Percentiles rank a stretch among this genome's conserved stretches.
Conservation (phyloP, 2,329 filamentous ascomycete genomes). For the Trichoderma sp. region DNA sequence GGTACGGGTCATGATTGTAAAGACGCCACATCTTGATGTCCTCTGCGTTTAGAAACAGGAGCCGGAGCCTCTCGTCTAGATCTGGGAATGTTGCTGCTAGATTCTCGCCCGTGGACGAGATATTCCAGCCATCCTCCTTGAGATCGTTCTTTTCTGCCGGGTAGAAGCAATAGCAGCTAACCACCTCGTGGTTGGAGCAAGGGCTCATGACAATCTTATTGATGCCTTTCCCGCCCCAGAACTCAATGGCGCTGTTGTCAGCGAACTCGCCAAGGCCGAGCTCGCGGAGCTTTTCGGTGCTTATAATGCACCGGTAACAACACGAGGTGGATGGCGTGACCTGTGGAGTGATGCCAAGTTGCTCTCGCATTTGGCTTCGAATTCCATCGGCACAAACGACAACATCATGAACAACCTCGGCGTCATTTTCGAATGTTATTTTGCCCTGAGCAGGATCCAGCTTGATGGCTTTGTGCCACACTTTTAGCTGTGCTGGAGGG, state of each 20-base stretch:
- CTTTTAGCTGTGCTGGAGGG: slow-evolving; percentile 45
- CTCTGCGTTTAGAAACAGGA: slow-evolving; percentile 53
- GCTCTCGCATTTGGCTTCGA: slow-evolving; percentile 53
- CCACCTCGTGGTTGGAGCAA: slow-evolving; percentile 57
- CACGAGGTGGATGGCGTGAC: slow-evolving; percentile 52
- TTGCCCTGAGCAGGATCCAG: slow-evolving; percentile 49
- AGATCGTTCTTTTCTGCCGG: slow-evolving; percentile 56
- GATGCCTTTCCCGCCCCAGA: slow-evolving; percentile 60
- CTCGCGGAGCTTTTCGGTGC: slow-evolving; percentile 49
- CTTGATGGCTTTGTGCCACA: slow-evolving; percentile 50
- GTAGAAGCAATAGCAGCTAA: slow-evolving; percentile 67
- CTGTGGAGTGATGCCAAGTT: slow-evolving; percentile 53
- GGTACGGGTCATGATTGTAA: slow-evolving; percentile 45
- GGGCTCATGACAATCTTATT: slow-evolving; percentile 64
- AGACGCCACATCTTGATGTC: slow-evolving; percentile 62
- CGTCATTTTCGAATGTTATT: slow-evolving; percentile 50
- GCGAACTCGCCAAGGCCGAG: slow-evolving; percentile 57
- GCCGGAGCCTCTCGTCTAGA: slow-evolving; percentile 52
- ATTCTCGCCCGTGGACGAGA: slow-evolving; percentile 49
- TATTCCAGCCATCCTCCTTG: slow-evolving; percentile 53
- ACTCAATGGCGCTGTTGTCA: slow-evolving; percentile 55
- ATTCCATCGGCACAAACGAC: slow-evolving; percentile 61
- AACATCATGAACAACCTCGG: slow-evolving; percentile 48
- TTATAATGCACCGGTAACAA: slow-evolving; percentile 60
- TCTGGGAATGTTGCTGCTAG: slow-evolving; percentile 55